Base-by-base conservation (phyloP, 2,329 filamentous ascomycete genomes). In the Verticillium klebahnii region DNA sequence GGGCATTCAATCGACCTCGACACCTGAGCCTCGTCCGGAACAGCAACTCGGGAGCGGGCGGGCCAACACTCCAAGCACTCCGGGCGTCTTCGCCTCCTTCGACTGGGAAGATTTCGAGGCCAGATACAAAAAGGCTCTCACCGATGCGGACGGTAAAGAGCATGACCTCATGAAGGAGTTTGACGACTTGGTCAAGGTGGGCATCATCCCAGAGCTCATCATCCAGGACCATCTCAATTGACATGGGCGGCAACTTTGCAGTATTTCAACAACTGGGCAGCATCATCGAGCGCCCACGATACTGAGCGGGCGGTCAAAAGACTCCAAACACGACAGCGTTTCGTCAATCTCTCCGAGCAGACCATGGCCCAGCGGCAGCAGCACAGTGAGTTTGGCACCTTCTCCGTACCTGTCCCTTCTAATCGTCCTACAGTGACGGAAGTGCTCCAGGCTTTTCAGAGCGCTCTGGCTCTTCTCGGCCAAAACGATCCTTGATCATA, bases 211-310 rank as follows among this genome's bases (percentile, higher is more conserved):
- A 36, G n/a, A 25, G 45, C 23, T 23, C 17, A 23, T n/a, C 45
- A 11, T 50, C 19, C 9, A 12, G 19, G 14, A n/a, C 9, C 3
- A 23, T n/a, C n/a, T 25, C 19, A n/a, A 50, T n/a, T 50, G 8
- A 50, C 17, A 50, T n/a, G 19, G n/a, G 45, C 5, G n/a, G 19
- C 19, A 8, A 17, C 17, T 56, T 55, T 50, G 31, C 66, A 96
- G 92, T 90, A 90, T 72, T 96, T 96, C 73, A 83, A 83, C 62
- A 78, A 88, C 39, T 97, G 93, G 93, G 90, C 91, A 29, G 82
- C 88, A 23, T 86, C 90, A 14, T 89, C 90, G 1, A 83, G 87
- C 36, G 77, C 81, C 12, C 87, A 91, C 64, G 93, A 97, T 73
- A 87, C 90, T 61, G 88, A 89, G 63, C 85, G 93, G 61, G 90